Conservation (phyloP, 2,329 filamentous ascomycete species). For the Cordyceps fumosorosea region DNA sequence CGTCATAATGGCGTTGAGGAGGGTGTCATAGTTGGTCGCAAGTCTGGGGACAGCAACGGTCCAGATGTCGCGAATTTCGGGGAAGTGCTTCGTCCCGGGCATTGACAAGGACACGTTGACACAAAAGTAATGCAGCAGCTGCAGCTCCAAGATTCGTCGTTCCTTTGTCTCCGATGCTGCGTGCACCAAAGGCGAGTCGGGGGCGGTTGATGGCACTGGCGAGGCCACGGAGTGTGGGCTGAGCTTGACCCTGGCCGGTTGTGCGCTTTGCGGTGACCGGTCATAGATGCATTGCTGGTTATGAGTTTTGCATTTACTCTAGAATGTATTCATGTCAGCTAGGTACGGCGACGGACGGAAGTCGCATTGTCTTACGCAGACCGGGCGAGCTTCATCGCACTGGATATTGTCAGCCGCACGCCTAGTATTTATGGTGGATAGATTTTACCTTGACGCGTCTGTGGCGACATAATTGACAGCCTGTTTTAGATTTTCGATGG, state of each 20-base stretch:
- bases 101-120: constrained; percentile 16
- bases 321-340: not conserved
- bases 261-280: constrained; percentile 1
- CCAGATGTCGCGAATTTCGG: constrained; percentile 17
- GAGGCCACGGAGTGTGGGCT: constrained; percentile 1
- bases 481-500: constrained; percentile 25
- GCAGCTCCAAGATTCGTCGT: constrained; percentile 19
- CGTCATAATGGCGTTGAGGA: constrained; percentile 20
- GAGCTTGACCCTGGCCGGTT: not conserved
- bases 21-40: constrained; percentile 19
- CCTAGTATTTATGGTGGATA: not conserved
- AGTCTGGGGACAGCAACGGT: constrained; percentile 17
- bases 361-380: constrained; percentile 16
- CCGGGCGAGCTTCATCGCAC: constrained; percentile 19
- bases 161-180: constrained; percentile 14
- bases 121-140: constrained; percentile 19
- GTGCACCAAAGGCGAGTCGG: not conserved
- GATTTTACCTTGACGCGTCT: constrained; percentile 21
- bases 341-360: not conserved
- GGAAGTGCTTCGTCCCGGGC: constrained; percentile 16
- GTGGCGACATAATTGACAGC: constrained; percentile 22
- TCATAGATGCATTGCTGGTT: constrained; percentile 18
- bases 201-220: not conserved
- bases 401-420: constrained; percentile 1
- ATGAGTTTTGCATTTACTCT: constrained; percentile 19